Evolutionary conservation across 768 basidiomycete species (phyloP).

Genomic region (Mycena capillaripes): DNA sequence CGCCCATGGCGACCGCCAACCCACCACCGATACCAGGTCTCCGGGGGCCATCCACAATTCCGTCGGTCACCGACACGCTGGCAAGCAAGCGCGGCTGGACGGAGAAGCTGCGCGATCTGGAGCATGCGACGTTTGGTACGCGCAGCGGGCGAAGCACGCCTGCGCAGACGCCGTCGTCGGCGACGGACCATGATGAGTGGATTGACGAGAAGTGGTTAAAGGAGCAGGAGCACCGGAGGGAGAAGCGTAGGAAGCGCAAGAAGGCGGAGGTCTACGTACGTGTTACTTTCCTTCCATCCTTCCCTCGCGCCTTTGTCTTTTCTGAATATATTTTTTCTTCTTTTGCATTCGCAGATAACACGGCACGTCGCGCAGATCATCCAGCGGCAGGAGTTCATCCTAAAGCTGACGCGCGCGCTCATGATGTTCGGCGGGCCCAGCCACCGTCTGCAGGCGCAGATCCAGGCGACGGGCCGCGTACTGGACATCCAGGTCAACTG

Average conservation of each 20-base stretch:
- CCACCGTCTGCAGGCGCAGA: slow-evolving; percentile 64
- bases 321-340: background rate
- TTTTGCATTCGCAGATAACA: slow-evolving; percentile 68
- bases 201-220: slow-evolving; percentile 29
- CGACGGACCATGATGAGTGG: slow-evolving; percentile 41
- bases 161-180: slow-evolving; percentile 45
- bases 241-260: slow-evolving; percentile 61
- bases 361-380: slow-evolving; percentile 88
- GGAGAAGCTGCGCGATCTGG: slow-evolving; percentile 48
- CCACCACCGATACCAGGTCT: background rate
- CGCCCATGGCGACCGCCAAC: background rate
- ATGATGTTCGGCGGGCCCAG: slow-evolving; percentile 85
- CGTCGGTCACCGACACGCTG: slow-evolving; percentile 21
- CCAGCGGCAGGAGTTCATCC: slow-evolving; percentile 85
- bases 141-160: slow-evolving; percentile 42
- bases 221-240: slow-evolving; percentile 51
- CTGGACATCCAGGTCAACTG: slow-evolving; percentile 80
- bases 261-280: slow-evolving; percentile 84
- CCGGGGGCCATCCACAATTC: slow-evolving; percentile 3
- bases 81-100: slow-evolving; percentile 49
- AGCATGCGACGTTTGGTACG: slow-evolving; percentile 52
- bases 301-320: background rate
- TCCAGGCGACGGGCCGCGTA: slow-evolving; percentile 83
- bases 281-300: slow-evolving; percentile 23
- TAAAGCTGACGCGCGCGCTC: slow-evolving; percentile 87